Percentiles rank a stretch among this genome's conserved stretches.
phyloP scores from a whole-genome alignment of 371 early-diverging fungal species.

The Lichtheimia hyalospora region DNA sequence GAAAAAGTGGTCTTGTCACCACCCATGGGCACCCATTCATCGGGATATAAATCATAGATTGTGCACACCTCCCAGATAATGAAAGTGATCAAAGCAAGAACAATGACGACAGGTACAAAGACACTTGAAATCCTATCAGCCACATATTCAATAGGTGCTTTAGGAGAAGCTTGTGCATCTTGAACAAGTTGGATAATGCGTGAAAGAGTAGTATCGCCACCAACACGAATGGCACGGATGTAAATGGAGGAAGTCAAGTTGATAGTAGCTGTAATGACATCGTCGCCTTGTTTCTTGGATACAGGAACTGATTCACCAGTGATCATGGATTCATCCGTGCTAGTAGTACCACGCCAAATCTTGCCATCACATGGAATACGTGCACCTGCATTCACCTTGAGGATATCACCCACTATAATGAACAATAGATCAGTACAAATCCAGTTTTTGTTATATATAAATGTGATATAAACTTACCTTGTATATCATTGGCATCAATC shows the following conservation, averaged over 20 bases:
- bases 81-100: conserved; percentile 56
- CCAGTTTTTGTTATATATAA: conserved; percentile 1
- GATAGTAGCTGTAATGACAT: conserved; percentile 63
- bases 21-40: conserved; percentile 41
- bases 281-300: conserved; percentile 52
- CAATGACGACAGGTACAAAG: conserved; percentile 61
- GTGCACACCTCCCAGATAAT: conserved; percentile 56
- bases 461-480: conserved; percentile 31
- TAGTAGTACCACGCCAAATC: conserved; percentile 57
- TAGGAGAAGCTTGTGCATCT: conserved; percentile 68
- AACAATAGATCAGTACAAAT: background rate
- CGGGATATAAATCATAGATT: conserved; percentile 37
- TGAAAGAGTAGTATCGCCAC: conserved; percentile 62
- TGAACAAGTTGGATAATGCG: conserved; percentile 68
- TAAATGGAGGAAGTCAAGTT: conserved; percentile 56
- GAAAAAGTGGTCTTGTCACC: conserved; percentile 42
- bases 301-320: conserved; percentile 85
- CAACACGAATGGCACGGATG: conserved; percentile 60
- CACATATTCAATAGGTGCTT: conserved; percentile 64
- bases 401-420: conserved; percentile 58
- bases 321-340: conserved; percentile 79
- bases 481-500: conserved; percentile 44
- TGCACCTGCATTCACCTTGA: conserved; percentile 66
- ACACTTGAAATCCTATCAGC: conserved; percentile 66
- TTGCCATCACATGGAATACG: conserved; percentile 71